phyloP scores from a whole-genome alignment of 208 protist species.

The Leishmania martiniquensis region DNA sequence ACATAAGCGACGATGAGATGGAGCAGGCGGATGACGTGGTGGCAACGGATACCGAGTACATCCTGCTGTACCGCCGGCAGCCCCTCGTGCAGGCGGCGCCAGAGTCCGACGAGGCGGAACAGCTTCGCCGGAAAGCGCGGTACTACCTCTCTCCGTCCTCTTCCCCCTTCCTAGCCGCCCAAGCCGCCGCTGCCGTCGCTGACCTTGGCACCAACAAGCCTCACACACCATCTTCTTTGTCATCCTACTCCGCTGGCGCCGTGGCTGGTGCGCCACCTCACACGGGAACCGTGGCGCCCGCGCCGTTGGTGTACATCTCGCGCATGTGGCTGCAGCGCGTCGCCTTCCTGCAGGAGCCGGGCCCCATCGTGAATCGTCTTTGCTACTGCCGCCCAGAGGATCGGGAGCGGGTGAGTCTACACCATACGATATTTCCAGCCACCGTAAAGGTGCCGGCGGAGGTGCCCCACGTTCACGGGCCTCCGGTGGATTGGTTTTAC shows the following conservation, averaged over 20 bases:
- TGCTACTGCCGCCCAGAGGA: slow-evolving; percentile 68
- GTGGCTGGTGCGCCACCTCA: not conserved
- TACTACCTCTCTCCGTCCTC: slow-evolving; percentile 32
- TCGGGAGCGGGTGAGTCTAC: slow-evolving; percentile 15
- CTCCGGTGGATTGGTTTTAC: slow-evolving; percentile 79
- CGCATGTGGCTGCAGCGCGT: slow-evolving; percentile 84
- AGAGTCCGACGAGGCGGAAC: slow-evolving; percentile 23
- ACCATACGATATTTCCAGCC: slow-evolving; percentile 33
- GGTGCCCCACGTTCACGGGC: slow-evolving; percentile 58
- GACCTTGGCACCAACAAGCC: not conserved
- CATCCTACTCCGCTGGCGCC: not conserved
- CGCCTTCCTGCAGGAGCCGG: slow-evolving; percentile 79
- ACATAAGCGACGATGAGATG: slow-evolving; percentile 80
- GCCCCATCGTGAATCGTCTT: slow-evolving; percentile 76
- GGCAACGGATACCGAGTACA: slow-evolving; percentile 79
- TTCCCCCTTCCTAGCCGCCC: not conserved
- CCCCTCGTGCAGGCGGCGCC: slow-evolving; percentile 37
- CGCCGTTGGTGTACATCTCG: slow-evolving; percentile 63
- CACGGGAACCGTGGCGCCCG: not conserved
- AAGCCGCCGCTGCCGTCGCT: not conserved
- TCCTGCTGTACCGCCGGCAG: slow-evolving; percentile 88
- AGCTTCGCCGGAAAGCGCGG: slow-evolving; percentile 65
- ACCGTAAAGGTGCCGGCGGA: slow-evolving; percentile 27
- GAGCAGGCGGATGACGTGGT: slow-evolving; percentile 30
- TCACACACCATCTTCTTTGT: not conserved